phyloP scores from a whole-genome alignment of 1,284 basidiomycete species.

The Microbotryum scabiosae region DNA sequence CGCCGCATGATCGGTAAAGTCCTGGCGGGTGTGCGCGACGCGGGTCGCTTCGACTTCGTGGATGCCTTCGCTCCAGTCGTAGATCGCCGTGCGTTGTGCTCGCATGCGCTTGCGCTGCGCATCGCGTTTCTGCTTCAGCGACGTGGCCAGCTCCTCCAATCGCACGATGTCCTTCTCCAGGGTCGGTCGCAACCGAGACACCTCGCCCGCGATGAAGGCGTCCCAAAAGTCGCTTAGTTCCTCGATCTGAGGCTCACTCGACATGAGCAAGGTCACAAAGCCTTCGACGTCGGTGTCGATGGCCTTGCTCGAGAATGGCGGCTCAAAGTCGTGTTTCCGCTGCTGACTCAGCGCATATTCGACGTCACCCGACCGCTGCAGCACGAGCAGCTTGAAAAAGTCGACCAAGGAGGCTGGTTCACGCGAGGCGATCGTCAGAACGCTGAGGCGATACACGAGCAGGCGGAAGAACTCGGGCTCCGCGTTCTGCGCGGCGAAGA shows the following conservation, averaged over 20 bases:
- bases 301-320: not conserved
- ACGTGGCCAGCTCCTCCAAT: not conserved
- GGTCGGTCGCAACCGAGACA: not conserved
- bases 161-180: slow-evolving; percentile 9
- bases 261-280: not conserved
- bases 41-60: slow-evolving; percentile 9
- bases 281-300: slow-evolving; percentile 1
- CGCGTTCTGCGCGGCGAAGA: slow-evolving; percentile 8
- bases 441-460: slow-evolving; percentile 4
- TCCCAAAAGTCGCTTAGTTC: not conserved
- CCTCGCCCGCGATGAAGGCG: slow-evolving; percentile 2
- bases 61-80: slow-evolving; percentile 11
- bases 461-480: slow-evolving; percentile 1
- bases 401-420: not conserved
- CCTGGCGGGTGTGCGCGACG: slow-evolving; percentile 11
- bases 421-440: not conserved
- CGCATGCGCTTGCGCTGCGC: slow-evolving; percentile 1
- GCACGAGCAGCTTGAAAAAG: slow-evolving; percentile 8
- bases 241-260: not conserved
- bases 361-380: slow-evolving; percentile 4
- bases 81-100: not conserved
- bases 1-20: not conserved
- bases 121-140: not conserved
- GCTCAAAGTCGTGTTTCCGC: slow-evolving; percentile 1
- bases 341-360: not conserved